These are phyloP conservation scores for Crucihimalaya himalaica DNA, from an alignment of 345 rosid genomes.

Conservation along the genomic window DNA sequence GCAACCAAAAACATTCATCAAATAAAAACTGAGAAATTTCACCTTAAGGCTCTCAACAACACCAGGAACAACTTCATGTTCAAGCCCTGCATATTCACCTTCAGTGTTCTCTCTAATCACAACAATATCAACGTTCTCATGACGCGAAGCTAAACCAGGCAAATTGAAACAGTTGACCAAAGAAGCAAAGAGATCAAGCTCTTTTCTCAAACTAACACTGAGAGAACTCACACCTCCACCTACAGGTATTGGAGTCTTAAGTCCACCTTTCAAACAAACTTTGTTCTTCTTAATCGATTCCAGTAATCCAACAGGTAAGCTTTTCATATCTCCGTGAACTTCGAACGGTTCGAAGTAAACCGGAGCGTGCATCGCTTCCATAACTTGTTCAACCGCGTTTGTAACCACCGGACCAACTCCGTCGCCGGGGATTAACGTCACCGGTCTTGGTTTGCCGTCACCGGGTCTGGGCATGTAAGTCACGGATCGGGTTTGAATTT, in stretches of 20 bases:
- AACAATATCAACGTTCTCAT: slow-evolving; percentile 85
- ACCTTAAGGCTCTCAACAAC: slow-evolving; percentile 99
- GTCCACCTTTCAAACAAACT: slow-evolving; percentile 93
- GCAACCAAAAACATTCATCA: not conserved
- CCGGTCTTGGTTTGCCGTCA: slow-evolving; percentile 78
- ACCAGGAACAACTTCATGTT: slow-evolving; percentile 96
- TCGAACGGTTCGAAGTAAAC: slow-evolving; percentile 79
- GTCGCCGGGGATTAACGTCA: slow-evolving; percentile 89
- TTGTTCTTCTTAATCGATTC: slow-evolving; percentile 97
- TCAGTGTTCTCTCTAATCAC: slow-evolving; percentile 96
- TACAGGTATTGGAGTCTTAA: slow-evolving; percentile 58
- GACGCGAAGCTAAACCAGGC: slow-evolving; percentile 82
- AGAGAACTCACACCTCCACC: slow-evolving; percentile 94
- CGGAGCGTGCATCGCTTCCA: slow-evolving; percentile 98
- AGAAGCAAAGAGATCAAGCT: slow-evolving; percentile 91
- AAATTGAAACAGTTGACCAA: slow-evolving; percentile 88
- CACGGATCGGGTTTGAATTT: slow-evolving; percentile 61
- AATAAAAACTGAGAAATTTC: not conserved
- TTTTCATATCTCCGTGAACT: slow-evolving; percentile 86
- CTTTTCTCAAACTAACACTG: slow-evolving; percentile 74
- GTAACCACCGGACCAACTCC: slow-evolving; percentile 96
- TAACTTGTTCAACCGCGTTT: slow-evolving; percentile 84
- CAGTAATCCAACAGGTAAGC: slow-evolving; percentile 74
- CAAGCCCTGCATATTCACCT: slow-evolving; percentile 93
- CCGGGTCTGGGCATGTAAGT: slow-evolving; percentile 99